Base-by-base conservation (phyloP, 2,329 filamentous ascomycete genomes). In the Cephalotrichum gorgonifer region DNA sequence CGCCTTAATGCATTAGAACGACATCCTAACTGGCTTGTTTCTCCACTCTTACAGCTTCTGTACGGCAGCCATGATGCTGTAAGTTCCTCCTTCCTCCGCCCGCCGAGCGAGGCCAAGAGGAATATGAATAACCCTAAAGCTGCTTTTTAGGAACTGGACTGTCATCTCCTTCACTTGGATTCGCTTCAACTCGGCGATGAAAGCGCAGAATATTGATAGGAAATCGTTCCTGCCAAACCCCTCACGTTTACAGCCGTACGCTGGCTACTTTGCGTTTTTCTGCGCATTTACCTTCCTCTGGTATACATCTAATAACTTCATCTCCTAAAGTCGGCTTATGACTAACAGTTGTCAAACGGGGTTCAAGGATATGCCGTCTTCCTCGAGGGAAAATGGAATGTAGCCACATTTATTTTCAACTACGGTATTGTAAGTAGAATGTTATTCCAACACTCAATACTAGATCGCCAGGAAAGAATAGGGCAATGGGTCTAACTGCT, bases 141-240 rank as follows among this genome's bases (percentile, higher is more conserved):
- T 15, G 27, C 14, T 15, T 26, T 9, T 39, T 33, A 50, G 31
- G n/a, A 43, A 43, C 12, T 51, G 30, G 26, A 23, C 33, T 23
- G 46, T 48, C 38, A 51, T 51, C 35, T 48, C 44, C 4, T 27
- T 51, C n/a, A 51, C 49, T 6, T 51, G 44, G 17, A 48, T 51
- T 20, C 33, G 25, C 41, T 51, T 51, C 39, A 27, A 48, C 38
- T 9, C 20, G 11, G 49, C 49, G 6, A 22, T 43, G 35, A 48
- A 44, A 38, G 49, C 49, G 4, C 49, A 51, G 31, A 38, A 38
- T n/a, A 43, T 51, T 15, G 49, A 51, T 23, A 41, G 46, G 11
- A 38, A 44, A 12, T 35, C 38, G 9, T 30, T 30, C 28, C 44
- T 51, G 15, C 44, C 48, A 14, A 20, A 26, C 9, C 17, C 17